Evolutionary conservation across 2,329 filamentous ascomycete species (phyloP).

Genomic region (Talaromyces sp.): DNA sequence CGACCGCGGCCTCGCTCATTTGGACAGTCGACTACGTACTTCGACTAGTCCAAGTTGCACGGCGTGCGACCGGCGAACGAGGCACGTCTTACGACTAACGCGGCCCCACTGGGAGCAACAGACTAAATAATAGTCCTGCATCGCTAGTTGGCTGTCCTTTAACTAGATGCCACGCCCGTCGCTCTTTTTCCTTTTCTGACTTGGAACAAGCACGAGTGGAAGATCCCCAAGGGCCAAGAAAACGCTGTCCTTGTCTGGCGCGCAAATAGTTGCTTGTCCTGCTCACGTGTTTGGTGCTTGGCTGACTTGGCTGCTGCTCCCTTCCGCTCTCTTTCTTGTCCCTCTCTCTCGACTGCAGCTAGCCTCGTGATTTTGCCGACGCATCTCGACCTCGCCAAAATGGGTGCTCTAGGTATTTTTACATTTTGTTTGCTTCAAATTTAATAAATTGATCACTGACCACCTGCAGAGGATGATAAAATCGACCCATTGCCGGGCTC

Average conservation of each 20-base stretch:
- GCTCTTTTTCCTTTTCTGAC: not conserved
- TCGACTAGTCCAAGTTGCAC: not conserved
- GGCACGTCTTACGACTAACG: not conserved
- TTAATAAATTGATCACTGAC: not conserved
- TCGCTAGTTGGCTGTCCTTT: not conserved
- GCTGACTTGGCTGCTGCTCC: not conserved
- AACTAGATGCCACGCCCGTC: not conserved
- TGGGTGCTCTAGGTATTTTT: not conserved
- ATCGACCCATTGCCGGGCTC: not conserved
- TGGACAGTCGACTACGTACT: not conserved
- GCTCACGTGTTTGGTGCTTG: not conserved
- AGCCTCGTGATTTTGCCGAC: not conserved
- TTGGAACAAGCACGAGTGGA: not conserved
- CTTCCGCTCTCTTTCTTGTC: not conserved
- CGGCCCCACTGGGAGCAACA: not conserved
- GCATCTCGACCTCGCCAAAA: not conserved
- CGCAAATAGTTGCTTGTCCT: not conserved
- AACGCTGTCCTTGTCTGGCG: not conserved
- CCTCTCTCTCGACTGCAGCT: not conserved
- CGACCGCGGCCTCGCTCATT: not conserved
- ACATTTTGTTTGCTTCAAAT: not conserved
- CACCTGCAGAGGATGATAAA: not conserved
- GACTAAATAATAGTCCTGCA: not conserved
- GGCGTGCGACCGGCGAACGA: not conserved
- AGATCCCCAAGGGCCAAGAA: not conserved